A percentile compares a stretch with the other conserved stretches of the same genome.
Conservation (phyloP, 2,329 filamentous ascomycete genomes). For the Coniochaeta sp. region DNA sequence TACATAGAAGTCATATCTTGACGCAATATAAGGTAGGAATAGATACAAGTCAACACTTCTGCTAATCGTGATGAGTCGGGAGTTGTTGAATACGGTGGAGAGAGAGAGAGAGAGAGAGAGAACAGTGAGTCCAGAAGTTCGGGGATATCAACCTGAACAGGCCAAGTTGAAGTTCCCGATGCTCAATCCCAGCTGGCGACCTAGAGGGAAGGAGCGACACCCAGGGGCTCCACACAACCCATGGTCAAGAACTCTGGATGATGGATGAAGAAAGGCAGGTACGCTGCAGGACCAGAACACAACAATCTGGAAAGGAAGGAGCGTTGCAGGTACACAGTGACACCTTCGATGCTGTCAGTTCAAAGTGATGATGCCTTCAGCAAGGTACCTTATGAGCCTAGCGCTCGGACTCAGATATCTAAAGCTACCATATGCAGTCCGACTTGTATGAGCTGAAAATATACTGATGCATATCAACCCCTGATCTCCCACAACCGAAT, state of each 20-base stretch:
- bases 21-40: not conserved
- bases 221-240: not conserved
- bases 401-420: not conserved
- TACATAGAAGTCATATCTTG: not conserved
- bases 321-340: not conserved
- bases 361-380: not conserved
- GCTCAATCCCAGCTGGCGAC: not conserved
- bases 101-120: not conserved
- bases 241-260: no score
- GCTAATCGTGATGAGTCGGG: not conserved
- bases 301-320: no score
- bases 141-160: not conserved
- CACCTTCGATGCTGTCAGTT: not conserved
- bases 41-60: not conserved
- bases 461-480: constrained; percentile 32
- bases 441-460: not conserved
- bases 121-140: not conserved
- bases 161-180: not conserved
- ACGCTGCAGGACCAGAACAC: not conserved
- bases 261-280: not conserved
- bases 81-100: not conserved
- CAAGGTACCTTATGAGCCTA: no score
- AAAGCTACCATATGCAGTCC: not conserved
- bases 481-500: constrained; percentile 87
- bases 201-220: not conserved